These are phyloP conservation scores for Helichrysum umbraculigerum DNA, from an alignment of 129 eudicot species.

Conservation along the genomic window DNA sequence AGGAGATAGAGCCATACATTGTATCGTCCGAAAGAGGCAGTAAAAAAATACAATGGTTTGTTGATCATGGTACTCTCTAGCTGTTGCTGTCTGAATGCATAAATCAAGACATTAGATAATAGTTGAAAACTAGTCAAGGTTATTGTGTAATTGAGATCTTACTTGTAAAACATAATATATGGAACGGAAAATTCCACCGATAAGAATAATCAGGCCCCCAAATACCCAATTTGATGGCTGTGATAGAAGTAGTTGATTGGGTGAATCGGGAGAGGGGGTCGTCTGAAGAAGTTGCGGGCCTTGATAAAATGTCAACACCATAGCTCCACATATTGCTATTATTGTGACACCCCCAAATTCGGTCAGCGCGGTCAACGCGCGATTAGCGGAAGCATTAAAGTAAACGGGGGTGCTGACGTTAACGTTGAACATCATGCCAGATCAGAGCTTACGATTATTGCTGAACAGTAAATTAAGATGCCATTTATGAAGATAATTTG, in stretches of 20 bases:
- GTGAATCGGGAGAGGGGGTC: not conserved
- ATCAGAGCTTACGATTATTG: too few species aligned
- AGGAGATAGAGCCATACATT: not conserved
- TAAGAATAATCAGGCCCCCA: constrained; percentile 29
- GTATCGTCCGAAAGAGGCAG: constrained; percentile 23
- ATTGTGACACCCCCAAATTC: too few species aligned
- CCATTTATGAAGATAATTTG: too few species aligned
- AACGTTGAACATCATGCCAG: too few species aligned
- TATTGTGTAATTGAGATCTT: not conserved
- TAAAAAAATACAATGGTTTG: constrained; percentile 17
- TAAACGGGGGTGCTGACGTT: too few species aligned
- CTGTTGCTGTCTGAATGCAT: constrained; percentile 19
- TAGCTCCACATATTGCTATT: constrained; percentile 34
- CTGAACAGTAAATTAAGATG: too few species aligned
- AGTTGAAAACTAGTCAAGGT: not conserved
- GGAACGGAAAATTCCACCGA: not conserved
- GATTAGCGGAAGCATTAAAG: too few species aligned
- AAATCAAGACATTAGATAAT: not conserved
- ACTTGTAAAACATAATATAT: constrained; percentile 23
- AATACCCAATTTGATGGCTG: constrained; percentile 27
- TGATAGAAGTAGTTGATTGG: constrained; percentile 1
- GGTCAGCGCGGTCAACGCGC: too few species aligned
- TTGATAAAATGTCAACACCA: constrained; percentile 36
- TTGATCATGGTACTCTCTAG: constrained; percentile 28
- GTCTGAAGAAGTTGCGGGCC: constrained; percentile 30